A percentile compares a stretch with the other conserved stretches of the same genome.
These are phyloP conservation scores for Geranomyces michiganensis DNA, from an alignment of 192 early-diverging fungal genomes.

Conservation along the genomic window DNA sequence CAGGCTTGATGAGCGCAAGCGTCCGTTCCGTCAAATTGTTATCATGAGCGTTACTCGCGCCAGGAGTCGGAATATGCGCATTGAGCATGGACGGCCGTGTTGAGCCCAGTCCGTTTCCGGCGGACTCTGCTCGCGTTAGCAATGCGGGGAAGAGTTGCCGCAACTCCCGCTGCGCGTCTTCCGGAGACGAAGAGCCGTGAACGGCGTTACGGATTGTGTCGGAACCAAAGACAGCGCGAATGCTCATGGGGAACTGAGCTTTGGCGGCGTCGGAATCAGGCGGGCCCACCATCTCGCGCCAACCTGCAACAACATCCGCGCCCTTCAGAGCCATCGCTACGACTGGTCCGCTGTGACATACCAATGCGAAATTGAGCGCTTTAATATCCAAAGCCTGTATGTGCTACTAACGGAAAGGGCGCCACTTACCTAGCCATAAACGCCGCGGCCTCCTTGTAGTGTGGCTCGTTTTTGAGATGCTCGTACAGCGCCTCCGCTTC, in stretches of 20 bases:
- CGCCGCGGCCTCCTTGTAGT: constrained; percentile 45
- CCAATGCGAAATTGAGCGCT: too few relatives aligned
- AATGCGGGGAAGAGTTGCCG: constrained; percentile 51
- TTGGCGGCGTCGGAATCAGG: constrained; percentile 49
- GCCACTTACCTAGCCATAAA: constrained; percentile 45
- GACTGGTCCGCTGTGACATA: constrained; percentile 47
- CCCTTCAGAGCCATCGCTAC: constrained; percentile 54
- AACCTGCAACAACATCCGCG: constrained; percentile 53
- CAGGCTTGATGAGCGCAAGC: constrained; percentile 58
- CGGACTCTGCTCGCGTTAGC: constrained; percentile 22
- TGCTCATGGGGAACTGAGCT: constrained; percentile 39
- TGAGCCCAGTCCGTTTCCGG: not conserved
- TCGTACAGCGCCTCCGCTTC: constrained; percentile 46
- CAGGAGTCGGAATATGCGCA: constrained; percentile 14
- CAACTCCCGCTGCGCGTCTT: constrained; percentile 53
- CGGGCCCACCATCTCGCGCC: constrained; percentile 58
- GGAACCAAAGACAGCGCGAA: constrained; percentile 59
- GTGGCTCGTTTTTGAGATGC: constrained; percentile 38
- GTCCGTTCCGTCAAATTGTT: constrained; percentile 42
- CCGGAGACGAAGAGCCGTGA: constrained; percentile 53
- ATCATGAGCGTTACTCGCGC: not conserved
- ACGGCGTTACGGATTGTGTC: constrained; percentile 54
- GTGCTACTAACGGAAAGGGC: too few relatives aligned
- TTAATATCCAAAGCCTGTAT: too few relatives aligned
- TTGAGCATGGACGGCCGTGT: constrained; percentile 25